Evolutionary conservation across 371 early-diverging fungal species (phyloP), one percentile per base, ranked within the genome.

Genomic region (Mucor irregularis): DNA sequence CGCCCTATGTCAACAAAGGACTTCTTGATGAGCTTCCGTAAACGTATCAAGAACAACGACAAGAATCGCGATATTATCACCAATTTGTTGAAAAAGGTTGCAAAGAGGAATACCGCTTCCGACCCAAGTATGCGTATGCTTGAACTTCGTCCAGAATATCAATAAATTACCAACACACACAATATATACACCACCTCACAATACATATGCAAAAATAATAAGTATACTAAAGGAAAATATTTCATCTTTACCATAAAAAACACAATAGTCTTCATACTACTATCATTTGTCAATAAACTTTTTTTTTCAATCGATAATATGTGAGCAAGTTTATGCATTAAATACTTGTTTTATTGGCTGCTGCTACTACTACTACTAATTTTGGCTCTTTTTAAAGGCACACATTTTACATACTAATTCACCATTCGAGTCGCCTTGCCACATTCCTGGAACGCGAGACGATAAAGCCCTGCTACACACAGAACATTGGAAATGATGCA

Each of bases 1-100:
- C 78, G 68, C 43, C 66, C 70, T 5, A 73, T 85, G 73, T 83
- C 85, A 0, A 85, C 87, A 31, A 85, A 86, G 56, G 88, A 88
- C 30, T 78, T 90, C 40, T 75, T 90, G 37, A 66, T 76, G 50
- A 76, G 71, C 16, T 77, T 90, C 67, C 81, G 86, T 49, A 82
- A 73, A 53, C 85, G 88, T 52, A 81, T 90, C 60, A 82, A 79
- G 73, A 86, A 76, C 44, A 83, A 88, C 33, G 72, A 73, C 2
- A 71, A 74, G 11, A 90, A 90, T 71, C 75, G 82, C 57, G 76
- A 65, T 6, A 78, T 82, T 28, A 72, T 90, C 16, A 80, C 85
- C 9, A 52, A 66, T 2, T 68, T 88, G 25, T 71, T 88, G 42
- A 84, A 81, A 54, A 83, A 79, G 51, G 87, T 90, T 0, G 90